A percentile compares a stretch with the other conserved stretches of the same genome.
These are phyloP conservation scores for Monosporascus cannonballus DNA, from an alignment of 2,329 filamentous ascomycete genomes.

Conservation along the genomic window DNA sequence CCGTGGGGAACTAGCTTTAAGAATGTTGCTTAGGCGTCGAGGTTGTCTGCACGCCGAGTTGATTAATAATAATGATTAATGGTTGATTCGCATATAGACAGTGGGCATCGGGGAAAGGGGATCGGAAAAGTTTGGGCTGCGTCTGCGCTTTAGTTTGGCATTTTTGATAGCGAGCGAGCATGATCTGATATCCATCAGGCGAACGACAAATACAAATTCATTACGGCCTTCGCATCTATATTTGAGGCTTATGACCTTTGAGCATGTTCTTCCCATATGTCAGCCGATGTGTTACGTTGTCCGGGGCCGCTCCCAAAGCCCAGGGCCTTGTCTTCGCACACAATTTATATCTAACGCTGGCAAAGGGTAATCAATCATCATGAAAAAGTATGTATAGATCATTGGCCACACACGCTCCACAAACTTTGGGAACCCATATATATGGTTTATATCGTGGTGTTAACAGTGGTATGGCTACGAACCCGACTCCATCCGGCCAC, in stretches of 20 bases:
- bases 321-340: too few species aligned
- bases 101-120: too few species aligned
- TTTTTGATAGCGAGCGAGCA: not conserved
- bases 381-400: too few species aligned
- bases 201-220: not conserved
- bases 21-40: not conserved
- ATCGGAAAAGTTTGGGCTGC: not conserved
- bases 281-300: not conserved
- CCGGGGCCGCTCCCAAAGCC: too few species aligned
- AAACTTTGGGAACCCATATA: too few species aligned
- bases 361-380: too few species aligned
- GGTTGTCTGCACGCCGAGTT: not conserved
- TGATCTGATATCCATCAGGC: not conserved
- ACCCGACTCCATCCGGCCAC: too few species aligned
- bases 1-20: constrained; percentile 29
- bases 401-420: too few species aligned
- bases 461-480: too few species aligned
- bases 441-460: too few species aligned
- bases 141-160: not conserved
- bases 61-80: not conserved
- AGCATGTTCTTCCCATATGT: not conserved
- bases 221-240: not conserved
- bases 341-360: too few species aligned
- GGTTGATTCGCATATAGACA: too few species aligned
- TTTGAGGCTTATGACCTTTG: not conserved